These are phyloP conservation scores for Margaritispora aquatica DNA, from an alignment of 495 filamentous ascomycete species.

Conservation along the genomic window DNA sequence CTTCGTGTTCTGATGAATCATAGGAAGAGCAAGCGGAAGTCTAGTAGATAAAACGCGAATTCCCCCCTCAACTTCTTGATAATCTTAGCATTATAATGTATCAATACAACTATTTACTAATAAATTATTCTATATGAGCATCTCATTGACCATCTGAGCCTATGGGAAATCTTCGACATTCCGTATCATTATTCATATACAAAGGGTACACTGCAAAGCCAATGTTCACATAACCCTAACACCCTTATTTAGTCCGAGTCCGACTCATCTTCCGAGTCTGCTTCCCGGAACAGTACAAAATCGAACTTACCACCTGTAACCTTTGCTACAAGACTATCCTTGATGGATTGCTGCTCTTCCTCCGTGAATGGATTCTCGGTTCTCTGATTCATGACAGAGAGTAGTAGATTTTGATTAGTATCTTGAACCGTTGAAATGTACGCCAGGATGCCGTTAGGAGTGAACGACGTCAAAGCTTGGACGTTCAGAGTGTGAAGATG, in stretches of 20 bases:
- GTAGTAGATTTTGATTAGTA: slow-evolving; percentile 26
- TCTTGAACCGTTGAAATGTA: slow-evolving; percentile 37
- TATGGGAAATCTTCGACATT: too few relatives aligned
- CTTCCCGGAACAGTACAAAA: slow-evolving; percentile 31
- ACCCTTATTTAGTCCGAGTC: slow-evolving; percentile 23
- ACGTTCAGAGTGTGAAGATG: slow-evolving; percentile 41
- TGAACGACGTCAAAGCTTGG: slow-evolving; percentile 42
- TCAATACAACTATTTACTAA: too few relatives aligned
- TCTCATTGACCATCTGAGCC: too few relatives aligned
- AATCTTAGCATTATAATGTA: too few relatives aligned
- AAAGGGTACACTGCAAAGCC: too few relatives aligned
- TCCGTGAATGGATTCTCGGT: slow-evolving; percentile 29
- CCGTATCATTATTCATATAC: too few relatives aligned
- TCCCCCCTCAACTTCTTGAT: too few relatives aligned
- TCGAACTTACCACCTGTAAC: slow-evolving; percentile 40
- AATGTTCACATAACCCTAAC: background rate
- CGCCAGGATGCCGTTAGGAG: slow-evolving; percentile 33
- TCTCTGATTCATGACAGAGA: slow-evolving; percentile 35
- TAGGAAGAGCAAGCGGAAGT: too few relatives aligned
- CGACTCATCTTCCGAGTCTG: slow-evolving; percentile 28
- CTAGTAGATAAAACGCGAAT: too few relatives aligned
- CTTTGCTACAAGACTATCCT: slow-evolving; percentile 27
- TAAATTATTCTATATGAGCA: too few relatives aligned
- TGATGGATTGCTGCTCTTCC: slow-evolving; percentile 30
- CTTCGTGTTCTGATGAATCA: too few relatives aligned